Base-by-base conservation (phyloP, 176 grass and related monocot species). In the Saccharum spontaneum region DNA sequence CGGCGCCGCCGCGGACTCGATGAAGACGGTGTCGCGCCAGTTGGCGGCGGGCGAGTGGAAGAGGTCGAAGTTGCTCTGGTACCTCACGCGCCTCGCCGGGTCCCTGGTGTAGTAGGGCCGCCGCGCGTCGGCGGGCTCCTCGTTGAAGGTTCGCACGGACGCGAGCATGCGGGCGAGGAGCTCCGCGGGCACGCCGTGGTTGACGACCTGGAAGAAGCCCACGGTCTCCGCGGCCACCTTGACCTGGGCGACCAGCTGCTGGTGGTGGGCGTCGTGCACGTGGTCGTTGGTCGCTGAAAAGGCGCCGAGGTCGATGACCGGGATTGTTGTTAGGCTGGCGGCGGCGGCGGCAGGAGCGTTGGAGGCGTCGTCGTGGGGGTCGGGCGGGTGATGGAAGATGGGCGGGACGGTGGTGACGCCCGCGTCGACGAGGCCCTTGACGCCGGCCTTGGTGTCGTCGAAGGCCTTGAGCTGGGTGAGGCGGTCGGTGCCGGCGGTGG, bases 181-280 rank as follows among this genome's bases (percentile, higher is more conserved):
- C 5, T 41, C 77, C 0, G 0, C 6, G 1, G 87, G 84, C 18
- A 94, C 63, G 66, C 85, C 85, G 39, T 94, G 87, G 52, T 88
- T 90, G 10, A 94, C 75, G 7, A 94, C 68, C 82, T 92, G 82
- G 71, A 94, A 94, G 78, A 94, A 90, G 6, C 90, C 93, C 24
- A 86, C 57, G 26, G 61, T 88, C 50, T 70, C 74, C 4, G 90
- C 66, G 0, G 90, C 86, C 23, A 14, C 38, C 67, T 49, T 73
- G 22, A 83, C 46, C 80, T 77, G 28, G 9, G 30, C 43, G 1
- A 80, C 76, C 16, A 71, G 84, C 18, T 24, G 38, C 36, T 13
- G n/a, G 30, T 9, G 55, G 55, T 57, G 18, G 20, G 16, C 6
- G 50, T 1, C 43, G 43, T 10, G 0, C 9, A 0, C 17, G 20